These are phyloP conservation scores for Phytopythium aichiense DNA, from an alignment of 352 stramenopile genomes.

Conservation along the genomic window DNA sequence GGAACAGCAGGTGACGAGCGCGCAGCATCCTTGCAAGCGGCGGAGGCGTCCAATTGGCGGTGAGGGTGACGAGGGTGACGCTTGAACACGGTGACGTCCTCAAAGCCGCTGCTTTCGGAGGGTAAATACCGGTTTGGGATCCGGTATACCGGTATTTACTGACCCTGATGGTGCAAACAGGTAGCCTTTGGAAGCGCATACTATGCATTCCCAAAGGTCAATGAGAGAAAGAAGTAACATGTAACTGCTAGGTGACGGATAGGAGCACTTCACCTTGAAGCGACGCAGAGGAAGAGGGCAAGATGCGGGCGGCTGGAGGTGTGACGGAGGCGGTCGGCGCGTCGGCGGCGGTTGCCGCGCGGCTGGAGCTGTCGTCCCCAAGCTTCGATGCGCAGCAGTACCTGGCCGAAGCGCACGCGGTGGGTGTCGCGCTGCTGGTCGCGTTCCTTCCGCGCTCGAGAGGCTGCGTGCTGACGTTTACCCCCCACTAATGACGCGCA, in stretches of 20 bases:
- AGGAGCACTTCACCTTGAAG: neutral
- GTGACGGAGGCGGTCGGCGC: neutral
- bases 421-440: conserved; percentile 16
- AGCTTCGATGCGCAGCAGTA: conserved; percentile 58
- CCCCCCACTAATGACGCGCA: conserved; percentile 9
- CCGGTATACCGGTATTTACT: too few species aligned
- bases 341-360: conserved; percentile 1
- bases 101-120: too few species aligned
- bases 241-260: neutral
- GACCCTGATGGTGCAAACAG: too few species aligned
- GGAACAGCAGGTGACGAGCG: conserved; percentile 17
- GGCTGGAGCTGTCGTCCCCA: conserved; percentile 57
- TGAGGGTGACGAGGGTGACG: too few species aligned
- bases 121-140: too few species aligned
- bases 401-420: conserved; percentile 59
- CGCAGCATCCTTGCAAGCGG: conserved; percentile 15
- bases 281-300: neutral
- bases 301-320: neutral
- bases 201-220: neutral
- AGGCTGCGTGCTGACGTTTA: neutral
- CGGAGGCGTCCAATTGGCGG: conserved; percentile 1
- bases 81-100: too few species aligned
- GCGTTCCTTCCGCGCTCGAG: neutral
- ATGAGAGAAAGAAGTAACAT: neutral
- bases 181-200: neutral